Percentiles rank a stretch among this genome's conserved stretches.
These are phyloP conservation scores for Pseudocercospora eumusae DNA, from an alignment of 2,329 filamentous ascomycete genomes.

Conservation along the genomic window DNA sequence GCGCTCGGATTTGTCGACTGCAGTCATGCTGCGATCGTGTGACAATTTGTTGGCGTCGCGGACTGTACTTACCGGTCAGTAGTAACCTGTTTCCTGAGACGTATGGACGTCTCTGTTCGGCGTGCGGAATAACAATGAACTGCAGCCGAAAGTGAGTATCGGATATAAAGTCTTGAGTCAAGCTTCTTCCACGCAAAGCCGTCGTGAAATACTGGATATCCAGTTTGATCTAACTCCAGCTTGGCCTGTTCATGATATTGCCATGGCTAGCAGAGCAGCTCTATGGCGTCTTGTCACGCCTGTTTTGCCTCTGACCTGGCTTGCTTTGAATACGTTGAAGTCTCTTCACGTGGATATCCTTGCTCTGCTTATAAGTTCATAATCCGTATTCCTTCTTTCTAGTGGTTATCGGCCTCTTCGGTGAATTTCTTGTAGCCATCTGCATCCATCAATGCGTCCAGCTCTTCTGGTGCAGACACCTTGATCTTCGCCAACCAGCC, in stretches of 20 bases:
- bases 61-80: background rate
- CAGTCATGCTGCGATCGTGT: background rate
- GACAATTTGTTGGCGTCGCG: background rate
- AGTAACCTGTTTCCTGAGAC: background rate
- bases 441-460: constrained; percentile 74
- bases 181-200: background rate
- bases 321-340: background rate
- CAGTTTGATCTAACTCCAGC: constrained; percentile 1
- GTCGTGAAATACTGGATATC: background rate
- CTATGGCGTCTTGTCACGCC: background rate
- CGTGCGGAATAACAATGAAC: background rate
- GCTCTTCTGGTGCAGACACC: constrained; percentile 67
- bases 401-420: constrained; percentile 44
- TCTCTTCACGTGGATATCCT: background rate
- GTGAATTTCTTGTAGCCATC: constrained; percentile 78
- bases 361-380: background rate
- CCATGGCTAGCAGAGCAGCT: background rate
- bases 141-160: background rate
- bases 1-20: background rate
- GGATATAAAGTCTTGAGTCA: background rate
- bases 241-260: background rate
- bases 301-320: background rate
- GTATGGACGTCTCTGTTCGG: background rate
- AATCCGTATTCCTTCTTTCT: background rate
- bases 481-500: constrained; percentile 93